Base-by-base conservation (phyloP, 768 basidiomycete genomes). In the Russula griseocarnosa region DNA sequence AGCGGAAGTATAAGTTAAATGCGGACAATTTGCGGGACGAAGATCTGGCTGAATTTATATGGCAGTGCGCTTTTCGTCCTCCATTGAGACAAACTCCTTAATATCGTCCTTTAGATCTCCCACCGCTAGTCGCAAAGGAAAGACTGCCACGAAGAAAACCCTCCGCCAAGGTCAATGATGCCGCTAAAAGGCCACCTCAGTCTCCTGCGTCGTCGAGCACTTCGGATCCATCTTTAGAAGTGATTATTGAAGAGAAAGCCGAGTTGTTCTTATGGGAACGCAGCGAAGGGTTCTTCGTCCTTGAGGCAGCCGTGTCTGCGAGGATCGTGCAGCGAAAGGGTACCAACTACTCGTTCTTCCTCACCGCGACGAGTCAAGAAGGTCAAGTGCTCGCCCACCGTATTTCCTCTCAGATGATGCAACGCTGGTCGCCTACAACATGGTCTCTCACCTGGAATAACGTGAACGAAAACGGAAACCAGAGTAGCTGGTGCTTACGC, bases 391-490 rank as follows among this genome's bases (percentile, higher is more conserved):
- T 92, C 52, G 82, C 81, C 28, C 92, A 93, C 75, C 77, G 76
- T 66, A 80, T 93, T 56, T 73, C 78, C 24, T 77, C 83, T 5
- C 81, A 87, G 44, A 87, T 90, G 84, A 92, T 90, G 69, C 85
- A 86, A 69, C 80, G 81, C 40, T 87, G 83, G 80, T 82, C 86
- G 7, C 73, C 74, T 36, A 82, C 81, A 62, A 81, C 85, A 72
- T 72, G 74, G 53, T 90, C 94, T 4, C 81, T 98, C 70, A 95
- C 94, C 34, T 98, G 97, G 91, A 96, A 94, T 68, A 80, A 92
- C 72, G 72, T 82, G 47, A 78, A 79, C 46, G 80, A 79, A n/a
- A 74, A 77, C 34, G 79, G 80, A 32, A 75, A 75, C 26, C 81
- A 84, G 66, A 83, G 80, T 69, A 90, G 92, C 60, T 98, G 94